phyloP scores from a whole-genome alignment of 2,329 filamentous ascomycete genomes.

The Xylariaceae sp. region DNA sequence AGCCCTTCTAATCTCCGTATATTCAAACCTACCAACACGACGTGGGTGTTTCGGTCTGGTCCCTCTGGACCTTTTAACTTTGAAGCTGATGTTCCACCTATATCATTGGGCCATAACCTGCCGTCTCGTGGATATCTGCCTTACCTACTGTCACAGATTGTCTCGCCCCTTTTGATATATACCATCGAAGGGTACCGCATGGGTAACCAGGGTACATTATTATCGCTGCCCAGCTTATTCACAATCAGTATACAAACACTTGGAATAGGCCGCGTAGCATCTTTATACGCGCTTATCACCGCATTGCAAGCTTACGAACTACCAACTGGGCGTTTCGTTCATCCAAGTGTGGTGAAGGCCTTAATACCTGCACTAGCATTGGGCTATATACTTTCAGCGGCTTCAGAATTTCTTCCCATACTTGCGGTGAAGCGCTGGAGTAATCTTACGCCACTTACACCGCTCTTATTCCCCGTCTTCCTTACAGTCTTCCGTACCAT shows the following conservation, averaged over 20 bases:
- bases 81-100: neutral
- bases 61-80: neutral
- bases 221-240: conserved; percentile 21
- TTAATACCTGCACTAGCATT: conserved; percentile 20
- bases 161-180: conserved; percentile 30
- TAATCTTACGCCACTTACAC: conserved; percentile 12
- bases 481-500: neutral
- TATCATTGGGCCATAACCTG: neutral
- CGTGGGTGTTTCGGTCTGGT: too few relatives aligned
- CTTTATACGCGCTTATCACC: conserved; percentile 15
- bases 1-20: too few relatives aligned
- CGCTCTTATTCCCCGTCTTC: conserved; percentile 7
- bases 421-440: conserved; percentile 5
- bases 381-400: conserved; percentile 20
- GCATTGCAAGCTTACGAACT: conserved; percentile 3
- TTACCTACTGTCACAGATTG: conserved; percentile 23
- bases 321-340: conserved; percentile 16
- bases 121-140: conserved; percentile 6
- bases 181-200: conserved; percentile 30
- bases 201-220: conserved; percentile 16
- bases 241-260: conserved; percentile 9
- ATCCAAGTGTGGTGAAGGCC: conserved; percentile 14
- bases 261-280: conserved; percentile 16
- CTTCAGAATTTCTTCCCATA: conserved; percentile 7
- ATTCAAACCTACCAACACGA: too few relatives aligned